Percentiles rank a stretch among this genome's conserved stretches.
Conservation (phyloP, 108 stramenopile species). For the Nitzschia sp. region DNA sequence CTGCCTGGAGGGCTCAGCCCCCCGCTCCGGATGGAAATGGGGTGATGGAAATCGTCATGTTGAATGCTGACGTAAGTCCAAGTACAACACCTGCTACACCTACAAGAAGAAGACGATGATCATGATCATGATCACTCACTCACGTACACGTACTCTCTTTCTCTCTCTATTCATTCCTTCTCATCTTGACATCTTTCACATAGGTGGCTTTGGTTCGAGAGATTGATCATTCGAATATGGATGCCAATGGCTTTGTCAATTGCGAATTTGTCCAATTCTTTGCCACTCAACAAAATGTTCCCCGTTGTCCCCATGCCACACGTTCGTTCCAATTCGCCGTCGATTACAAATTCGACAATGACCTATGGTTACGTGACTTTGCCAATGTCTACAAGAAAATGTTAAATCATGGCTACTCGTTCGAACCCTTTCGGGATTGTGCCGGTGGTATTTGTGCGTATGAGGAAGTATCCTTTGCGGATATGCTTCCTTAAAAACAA, state of each 20-base stretch:
- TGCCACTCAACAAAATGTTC: neutral
- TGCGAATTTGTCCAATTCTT: neutral
- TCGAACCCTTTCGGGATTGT: neutral
- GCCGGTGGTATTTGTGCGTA: neutral
- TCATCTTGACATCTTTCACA: no score
- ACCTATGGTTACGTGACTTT: neutral
- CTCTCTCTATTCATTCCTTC: no score
- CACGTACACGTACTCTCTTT: no score
- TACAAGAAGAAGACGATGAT: no score
- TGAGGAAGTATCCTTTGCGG: neutral
- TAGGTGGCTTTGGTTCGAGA: neutral
- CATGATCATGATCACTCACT: neutral
- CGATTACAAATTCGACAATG: slow-evolving; percentile 3
- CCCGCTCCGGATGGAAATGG: neutral
- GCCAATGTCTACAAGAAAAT: neutral
- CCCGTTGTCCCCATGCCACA: slow-evolving; percentile 1
- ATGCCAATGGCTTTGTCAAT: neutral
- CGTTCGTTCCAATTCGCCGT: neutral
- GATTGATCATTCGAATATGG: neutral
- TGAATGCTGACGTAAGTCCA: slow-evolving; percentile 2
- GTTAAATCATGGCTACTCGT: neutral
- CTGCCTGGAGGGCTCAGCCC: slow-evolving; percentile 29
- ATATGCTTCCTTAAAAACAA: no score
- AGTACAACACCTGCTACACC: neutral
- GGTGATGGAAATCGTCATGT: neutral